Evolutionary conservation across 2,329 filamentous ascomycete genomes (phyloP).

Genomic region (Hypocreales sp.): DNA sequence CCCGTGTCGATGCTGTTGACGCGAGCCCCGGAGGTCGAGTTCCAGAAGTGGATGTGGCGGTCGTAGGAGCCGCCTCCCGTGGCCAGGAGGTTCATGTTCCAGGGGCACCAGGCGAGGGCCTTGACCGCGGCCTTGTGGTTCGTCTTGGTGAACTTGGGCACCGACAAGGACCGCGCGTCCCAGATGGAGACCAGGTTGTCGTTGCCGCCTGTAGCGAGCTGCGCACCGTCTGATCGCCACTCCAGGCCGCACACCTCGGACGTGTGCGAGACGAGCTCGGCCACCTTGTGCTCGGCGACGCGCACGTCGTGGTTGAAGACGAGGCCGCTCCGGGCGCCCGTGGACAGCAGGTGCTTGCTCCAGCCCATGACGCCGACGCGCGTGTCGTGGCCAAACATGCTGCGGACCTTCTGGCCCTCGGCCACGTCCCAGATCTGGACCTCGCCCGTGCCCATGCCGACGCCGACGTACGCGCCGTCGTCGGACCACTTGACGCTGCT

Average conservation of each 20-base stretch:
- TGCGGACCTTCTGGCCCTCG: slow-evolving; percentile 86
- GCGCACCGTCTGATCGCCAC: slow-evolving; percentile 91
- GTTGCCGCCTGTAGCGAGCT: slow-evolving; percentile 94
- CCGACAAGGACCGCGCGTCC: slow-evolving; percentile 85
- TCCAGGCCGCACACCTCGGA: slow-evolving; percentile 96
- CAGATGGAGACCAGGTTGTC: slow-evolving; percentile 99
- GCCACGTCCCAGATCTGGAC: slow-evolving; percentile 99
- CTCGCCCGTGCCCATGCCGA: slow-evolving; percentile 87
- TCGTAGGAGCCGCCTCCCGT: slow-evolving; percentile 95
- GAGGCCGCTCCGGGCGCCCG: slow-evolving; percentile 82
- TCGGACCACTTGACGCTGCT: slow-evolving; percentile 98
- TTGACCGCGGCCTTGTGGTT: slow-evolving; percentile 99
- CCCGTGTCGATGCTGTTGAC: slow-evolving; percentile 99
- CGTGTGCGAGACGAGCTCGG: slow-evolving; percentile 91
- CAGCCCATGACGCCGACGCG: slow-evolving; percentile 97
- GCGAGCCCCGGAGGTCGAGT: slow-evolving; percentile 90
- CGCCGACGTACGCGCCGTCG: slow-evolving; percentile 89
- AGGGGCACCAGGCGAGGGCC: slow-evolving; percentile 96
- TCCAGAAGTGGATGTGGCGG: slow-evolving; percentile 99
- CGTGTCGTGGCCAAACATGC: slow-evolving; percentile 95
- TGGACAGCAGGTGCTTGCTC: slow-evolving; percentile 96
- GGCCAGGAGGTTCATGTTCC: slow-evolving; percentile 93
- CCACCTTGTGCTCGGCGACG: slow-evolving; percentile 93
- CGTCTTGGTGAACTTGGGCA: slow-evolving; percentile 98
- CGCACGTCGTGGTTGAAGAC: slow-evolving; percentile 99